Conservation (phyloP, 2,329 filamentous ascomycete species). For the Fusarium torreyae region DNA sequence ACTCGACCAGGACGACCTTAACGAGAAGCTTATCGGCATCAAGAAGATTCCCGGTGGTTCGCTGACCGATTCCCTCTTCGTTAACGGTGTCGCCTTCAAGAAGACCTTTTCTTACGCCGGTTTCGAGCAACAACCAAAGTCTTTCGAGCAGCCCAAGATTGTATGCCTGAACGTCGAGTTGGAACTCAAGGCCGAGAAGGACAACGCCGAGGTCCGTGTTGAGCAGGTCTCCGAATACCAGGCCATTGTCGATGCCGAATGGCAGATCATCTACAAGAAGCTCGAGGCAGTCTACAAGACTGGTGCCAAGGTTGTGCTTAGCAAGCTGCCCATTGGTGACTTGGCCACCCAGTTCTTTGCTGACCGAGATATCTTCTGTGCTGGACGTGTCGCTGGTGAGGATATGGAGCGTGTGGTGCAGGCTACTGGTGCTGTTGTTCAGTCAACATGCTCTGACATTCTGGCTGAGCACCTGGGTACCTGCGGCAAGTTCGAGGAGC, state of each 20-base stretch:
- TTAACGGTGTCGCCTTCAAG: conserved; percentile 99
- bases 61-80: conserved; percentile 94
- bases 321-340: conserved; percentile 97
- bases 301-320: conserved; percentile 96
- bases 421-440: conserved; percentile 90
- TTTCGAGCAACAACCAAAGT: conserved; percentile 99
- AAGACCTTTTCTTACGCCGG: conserved; percentile 99
- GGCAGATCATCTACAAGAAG: conserved; percentile 99
- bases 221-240: conserved; percentile 99
- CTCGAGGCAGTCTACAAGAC: conserved; percentile 95
- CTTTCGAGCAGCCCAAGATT: conserved; percentile 94
- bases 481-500: conserved; percentile 92
- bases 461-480: conserved; percentile 89
- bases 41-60: conserved; percentile 99
- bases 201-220: conserved; percentile 97
- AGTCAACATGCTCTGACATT: conserved; percentile 98
- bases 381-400: conserved; percentile 89
- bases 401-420: conserved; percentile 97
- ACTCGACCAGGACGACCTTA: conserved; percentile 95
- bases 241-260: conserved; percentile 98
- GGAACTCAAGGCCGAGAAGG: conserved; percentile 98
- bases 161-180: conserved; percentile 98
- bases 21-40: conserved; percentile 97
- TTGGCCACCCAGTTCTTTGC: conserved; percentile 98
- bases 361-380: conserved; percentile 98